Base-by-base conservation (phyloP, 768 basidiomycete species). In the Rubroboletus pulcherrimus region DNA sequence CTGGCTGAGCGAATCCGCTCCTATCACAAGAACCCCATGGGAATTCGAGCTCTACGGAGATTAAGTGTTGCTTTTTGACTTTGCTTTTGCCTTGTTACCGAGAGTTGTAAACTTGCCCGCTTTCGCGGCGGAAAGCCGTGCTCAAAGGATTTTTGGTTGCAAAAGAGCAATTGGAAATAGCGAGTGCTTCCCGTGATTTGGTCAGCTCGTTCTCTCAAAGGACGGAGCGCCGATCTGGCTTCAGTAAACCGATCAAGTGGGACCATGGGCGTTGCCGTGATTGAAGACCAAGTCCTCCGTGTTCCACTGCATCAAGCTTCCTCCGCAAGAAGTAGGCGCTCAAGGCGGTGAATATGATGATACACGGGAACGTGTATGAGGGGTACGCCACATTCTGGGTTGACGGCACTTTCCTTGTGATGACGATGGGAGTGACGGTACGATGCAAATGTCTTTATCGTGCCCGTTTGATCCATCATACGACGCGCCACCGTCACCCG, bases 21-120 rank as follows among this genome's bases (percentile, higher is more conserved):
- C 80, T 53, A 68, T 72, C 51, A 79, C 83, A 56, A 77, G 74
- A 57, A 67, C 77, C 8, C 87, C 89, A 33, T 89, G 86, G 87
- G 89, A 91, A 72, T 89, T 91, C 66, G 80, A 85, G 64, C 73
- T 91, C 43, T 90, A 87, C 65, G 71, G 72, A 63, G 62, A 71
- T 71, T 64, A 73, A 67, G 54, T 44, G 48, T 60, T 53, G 19
- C 26, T 38, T 49, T 55, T 60, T 48, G 42, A 53, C 60, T 60
- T 60, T 29, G 49, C 11, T 51, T 51, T 50, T 44, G 30, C 56
- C 56, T 51, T 54, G 51, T 59, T 56, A 49, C 44, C 63, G 49
- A 54, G 57, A 63, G 26, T 26, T 58, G 56, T 60, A 39, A 52
- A 11, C 41, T 48, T 65, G 62, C 12, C 57, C 65, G 59, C 54